Percentiles rank a stretch among this genome's conserved stretches.
Conservation (phyloP, 2,329 filamentous ascomycete genomes). For the Aaosphaeria arxii region DNA sequence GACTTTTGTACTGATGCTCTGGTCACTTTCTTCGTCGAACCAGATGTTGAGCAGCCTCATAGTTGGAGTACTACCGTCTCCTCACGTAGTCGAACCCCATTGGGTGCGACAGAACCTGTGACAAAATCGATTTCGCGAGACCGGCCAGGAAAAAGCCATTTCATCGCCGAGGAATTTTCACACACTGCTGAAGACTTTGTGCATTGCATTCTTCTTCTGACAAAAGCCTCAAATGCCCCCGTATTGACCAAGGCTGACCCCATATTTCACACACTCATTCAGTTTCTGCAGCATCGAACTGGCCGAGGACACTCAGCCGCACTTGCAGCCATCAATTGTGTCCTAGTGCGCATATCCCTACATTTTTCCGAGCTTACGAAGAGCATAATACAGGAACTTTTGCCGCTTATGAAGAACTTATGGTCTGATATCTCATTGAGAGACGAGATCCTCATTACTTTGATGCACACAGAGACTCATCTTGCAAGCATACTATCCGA, state of each 20-base stretch:
- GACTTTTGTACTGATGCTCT: slow-evolving; percentile 71
- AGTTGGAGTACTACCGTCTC: slow-evolving; percentile 29
- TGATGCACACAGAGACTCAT: slow-evolving; percentile 58
- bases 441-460: slow-evolving; percentile 70
- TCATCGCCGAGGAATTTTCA: slow-evolving; percentile 17
- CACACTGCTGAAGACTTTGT: slow-evolving; percentile 44
- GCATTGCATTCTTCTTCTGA: slow-evolving; percentile 63
- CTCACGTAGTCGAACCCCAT: slow-evolving; percentile 26
- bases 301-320: slow-evolving; percentile 67
- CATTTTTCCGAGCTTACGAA: slow-evolving; percentile 66
- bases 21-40: slow-evolving; percentile 19
- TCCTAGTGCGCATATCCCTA: slow-evolving; percentile 64
- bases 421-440: slow-evolving; percentile 66
- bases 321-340: slow-evolving; percentile 71
- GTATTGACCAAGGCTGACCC: slow-evolving; percentile 54
- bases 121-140: slow-evolving; percentile 23
- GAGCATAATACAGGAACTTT: slow-evolving; percentile 56
- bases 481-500: slow-evolving; percentile 31
- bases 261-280: slow-evolving; percentile 56
- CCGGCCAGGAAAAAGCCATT: slow-evolving; percentile 13
- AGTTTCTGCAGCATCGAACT: slow-evolving; percentile 61
- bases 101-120: slow-evolving; percentile 23
- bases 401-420: slow-evolving; percentile 70
- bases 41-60: slow-evolving; percentile 17
- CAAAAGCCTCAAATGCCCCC: slow-evolving; percentile 66